Evolutionary conservation across 169 alveolate species (phyloP).

Genomic region (Toxoplasma gondii): DNA sequence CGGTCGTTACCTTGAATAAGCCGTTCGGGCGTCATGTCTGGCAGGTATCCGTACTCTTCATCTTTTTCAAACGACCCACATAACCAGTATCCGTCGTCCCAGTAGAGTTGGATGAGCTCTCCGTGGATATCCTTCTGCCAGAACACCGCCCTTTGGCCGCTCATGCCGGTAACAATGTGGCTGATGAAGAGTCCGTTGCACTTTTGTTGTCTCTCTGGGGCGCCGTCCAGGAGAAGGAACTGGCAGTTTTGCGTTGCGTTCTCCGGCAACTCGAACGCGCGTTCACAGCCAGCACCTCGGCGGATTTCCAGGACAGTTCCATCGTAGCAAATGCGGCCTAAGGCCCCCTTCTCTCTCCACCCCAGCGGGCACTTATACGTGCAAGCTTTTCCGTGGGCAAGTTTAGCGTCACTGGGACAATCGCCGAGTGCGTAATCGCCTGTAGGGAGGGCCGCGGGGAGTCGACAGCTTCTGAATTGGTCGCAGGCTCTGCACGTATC

Average conservation of each 20-base stretch:
- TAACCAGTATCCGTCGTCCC: constrained; percentile 39
- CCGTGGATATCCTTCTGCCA: constrained; percentile 18
- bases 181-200: constrained; percentile 38
- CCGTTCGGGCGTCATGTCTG: background rate
- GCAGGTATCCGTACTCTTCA: constrained; percentile 19
- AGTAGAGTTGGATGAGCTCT: constrained; percentile 22
- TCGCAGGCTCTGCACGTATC: background rate
- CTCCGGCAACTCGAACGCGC: background rate
- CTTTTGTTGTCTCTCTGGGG: background rate
- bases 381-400: constrained; percentile 12
- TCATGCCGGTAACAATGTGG: constrained; percentile 21
- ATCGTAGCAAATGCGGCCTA: constrained; percentile 39
- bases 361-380: constrained; percentile 41
- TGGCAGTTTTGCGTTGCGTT: background rate
- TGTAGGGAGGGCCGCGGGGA: background rate
- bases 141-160: constrained; percentile 29
- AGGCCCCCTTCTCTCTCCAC: constrained; percentile 14
- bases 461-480: background rate
- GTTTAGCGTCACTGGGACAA: background rate
- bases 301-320: constrained; percentile 34
- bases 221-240: constrained; percentile 37
- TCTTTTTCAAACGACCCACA: constrained; percentile 28
- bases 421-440: constrained; percentile 34
- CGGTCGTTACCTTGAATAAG: background rate
- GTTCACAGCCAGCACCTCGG: constrained; percentile 23